Evolutionary conservation across 257 asterid genomes (phyloP), one percentile per base, ranked within the genome.

Genomic region (Salvia rosmarinus): DNA sequence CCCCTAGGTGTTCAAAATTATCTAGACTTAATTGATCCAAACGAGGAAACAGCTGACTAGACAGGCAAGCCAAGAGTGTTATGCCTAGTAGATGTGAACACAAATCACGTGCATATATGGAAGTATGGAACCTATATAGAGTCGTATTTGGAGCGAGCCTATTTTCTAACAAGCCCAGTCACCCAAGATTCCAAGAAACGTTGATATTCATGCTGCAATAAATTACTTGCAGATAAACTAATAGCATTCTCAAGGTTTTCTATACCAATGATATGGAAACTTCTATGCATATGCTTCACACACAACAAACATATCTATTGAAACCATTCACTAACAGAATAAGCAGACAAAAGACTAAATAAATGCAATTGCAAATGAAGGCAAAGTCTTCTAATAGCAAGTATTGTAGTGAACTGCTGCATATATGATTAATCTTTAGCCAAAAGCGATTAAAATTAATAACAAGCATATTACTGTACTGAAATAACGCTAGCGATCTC

Each of bases 361-460:
- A 70, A 46, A 68, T 59, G 63, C 57, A 60, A 74, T 23, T 32
- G 61, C 47, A 44, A 77, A 42, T 40, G 47, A 65, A 50, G 55
- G 55, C 50, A 21, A 30, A 19, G 57, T 50, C 7, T 28, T 43
- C 17, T 0, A 34, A 28, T 44, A 71, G 49, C 40, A 47, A 25
- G 43, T 42, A 73, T 11, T 9, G 42, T 13, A 55, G 19, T 3
- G 5, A 56, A 63, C 11, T 19, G 9, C 62, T 13, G 7, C 55
- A 37, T 6, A 42, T n/a, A n/a, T n/a, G 32, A 54, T 32, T n/a
- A 47, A 34, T n/a, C 61, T 6, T 13, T 35, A 49, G 21, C 69
- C 47, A 23, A 44, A 19, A 56, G 35, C 28, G 21, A 37, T 19
- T 37, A 28, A 49, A 72, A 43, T 54, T 14, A 10, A 42, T 1